Evolutionary conservation across 768 basidiomycete species (phyloP).

Genomic region (Amanita thiersii): DNA sequence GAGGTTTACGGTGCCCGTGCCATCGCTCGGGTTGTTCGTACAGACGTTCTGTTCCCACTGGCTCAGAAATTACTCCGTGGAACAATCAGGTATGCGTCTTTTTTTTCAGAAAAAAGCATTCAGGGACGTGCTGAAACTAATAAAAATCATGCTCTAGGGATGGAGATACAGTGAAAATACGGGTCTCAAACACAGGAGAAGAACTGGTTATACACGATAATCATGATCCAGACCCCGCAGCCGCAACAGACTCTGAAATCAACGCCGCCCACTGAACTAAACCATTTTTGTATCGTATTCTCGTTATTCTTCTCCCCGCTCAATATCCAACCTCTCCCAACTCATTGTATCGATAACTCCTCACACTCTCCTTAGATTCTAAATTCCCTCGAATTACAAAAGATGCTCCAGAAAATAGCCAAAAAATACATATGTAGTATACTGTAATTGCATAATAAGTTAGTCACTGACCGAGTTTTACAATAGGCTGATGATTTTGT

Average conservation of each 20-base stretch:
- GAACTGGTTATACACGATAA: slow-evolving; percentile 53
- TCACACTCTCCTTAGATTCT: not conserved
- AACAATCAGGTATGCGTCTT: slow-evolving; percentile 51
- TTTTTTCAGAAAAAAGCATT: not conserved
- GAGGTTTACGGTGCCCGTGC: slow-evolving; percentile 82
- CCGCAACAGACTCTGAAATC: slow-evolving; percentile 6
- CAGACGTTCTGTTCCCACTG: slow-evolving; percentile 74
- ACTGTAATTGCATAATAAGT: no score
- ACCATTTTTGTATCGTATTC: not conserved
- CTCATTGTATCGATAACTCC: slow-evolving; percentile 4
- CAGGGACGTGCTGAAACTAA: not conserved
- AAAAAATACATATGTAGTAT: no score
- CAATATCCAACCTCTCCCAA: not conserved
- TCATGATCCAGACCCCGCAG: slow-evolving; percentile 41
- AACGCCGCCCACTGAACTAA: not conserved
- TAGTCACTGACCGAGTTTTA: no score
- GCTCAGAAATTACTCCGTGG: slow-evolving; percentile 76
- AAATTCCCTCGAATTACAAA: not conserved
- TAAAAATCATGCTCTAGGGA: slow-evolving; percentile 29
- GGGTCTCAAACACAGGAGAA: slow-evolving; percentile 32
- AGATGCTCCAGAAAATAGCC: not conserved
- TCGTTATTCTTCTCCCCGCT: not conserved
- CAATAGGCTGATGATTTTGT: no score
- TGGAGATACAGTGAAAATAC: slow-evolving; percentile 58
- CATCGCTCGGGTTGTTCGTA: slow-evolving; percentile 79